Evolutionary conservation across 2,329 filamentous ascomycete species (phyloP).

Genomic region (Aciculosporium take): DNA sequence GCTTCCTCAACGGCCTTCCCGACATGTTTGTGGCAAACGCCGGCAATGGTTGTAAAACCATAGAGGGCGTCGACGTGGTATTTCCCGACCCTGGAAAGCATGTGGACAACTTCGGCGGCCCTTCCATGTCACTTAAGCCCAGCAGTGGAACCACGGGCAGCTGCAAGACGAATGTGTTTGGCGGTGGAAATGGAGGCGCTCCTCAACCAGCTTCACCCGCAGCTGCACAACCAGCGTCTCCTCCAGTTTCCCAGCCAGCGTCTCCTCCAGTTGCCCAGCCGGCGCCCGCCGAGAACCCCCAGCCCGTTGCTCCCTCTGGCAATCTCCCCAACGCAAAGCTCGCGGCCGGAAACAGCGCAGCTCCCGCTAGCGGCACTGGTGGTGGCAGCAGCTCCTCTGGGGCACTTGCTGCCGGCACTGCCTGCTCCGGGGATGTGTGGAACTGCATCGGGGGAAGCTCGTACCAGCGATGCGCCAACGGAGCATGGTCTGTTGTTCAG

Average conservation of each 20-base stretch:
- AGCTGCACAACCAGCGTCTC: neutral
- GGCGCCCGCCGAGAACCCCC: neutral
- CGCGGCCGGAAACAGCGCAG: conserved; percentile 8
- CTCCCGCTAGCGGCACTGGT: conserved; percentile 7
- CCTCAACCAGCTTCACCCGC: neutral
- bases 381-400: conserved; percentile 15
- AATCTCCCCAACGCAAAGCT: conserved; percentile 7
- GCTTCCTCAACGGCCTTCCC: conserved; percentile 50
- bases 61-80: conserved; percentile 33
- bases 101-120: conserved; percentile 33
- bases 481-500: conserved; percentile 31
- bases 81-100: conserved; percentile 49
- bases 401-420: conserved; percentile 25
- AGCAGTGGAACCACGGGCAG: conserved; percentile 6
- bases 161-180: conserved; percentile 9
- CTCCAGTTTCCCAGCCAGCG: neutral
- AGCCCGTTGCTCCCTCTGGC: neutral
- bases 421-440: conserved; percentile 38
- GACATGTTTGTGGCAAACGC: conserved; percentile 58
- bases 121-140: conserved; percentile 15
- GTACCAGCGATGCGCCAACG: conserved; percentile 42
- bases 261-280: neutral
- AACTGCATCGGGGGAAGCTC: conserved; percentile 36
- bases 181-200: conserved; percentile 6
- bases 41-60: conserved; percentile 37